Base-by-base conservation (phyloP, 805 yeast genomes). In the Candida bentonensis region DNA sequence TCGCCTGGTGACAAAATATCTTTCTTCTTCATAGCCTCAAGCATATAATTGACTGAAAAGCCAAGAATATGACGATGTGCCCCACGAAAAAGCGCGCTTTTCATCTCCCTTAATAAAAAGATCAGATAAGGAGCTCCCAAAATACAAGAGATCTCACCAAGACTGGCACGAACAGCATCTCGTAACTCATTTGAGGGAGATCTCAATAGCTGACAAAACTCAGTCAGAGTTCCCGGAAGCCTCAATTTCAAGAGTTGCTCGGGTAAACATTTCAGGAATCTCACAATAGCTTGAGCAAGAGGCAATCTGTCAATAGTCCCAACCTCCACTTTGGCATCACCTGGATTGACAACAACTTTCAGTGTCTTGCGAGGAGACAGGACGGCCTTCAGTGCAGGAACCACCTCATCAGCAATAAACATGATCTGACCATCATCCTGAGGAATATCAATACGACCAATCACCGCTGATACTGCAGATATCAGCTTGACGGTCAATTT, bases 31-130 rank as follows among this genome's bases (percentile, higher is more conserved):
- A 83, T 63, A 5, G 75, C 69, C 1, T 73, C 73, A 44, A 92
- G 62, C 30, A 89, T 63, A 42, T 78, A 68, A 61, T 92, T 96
- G 3, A 85, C 74, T 1, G 96, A 84, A 63, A 68, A 92, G 55
- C 96, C 86, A 53, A 92, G 73, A 47, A 92, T 86, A 62, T 92
- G 98, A 44, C 87, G 74, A 58, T 92, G 97, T 13, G 95, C 84
- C 22, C 98, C 98, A 56, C 94, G 70, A 3, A 80, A 72, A 44
- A 89, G 67, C 0, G 96, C 94, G 17, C 80, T 63, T 50, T 74
- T 78, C 54, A 92, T 69, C 57, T 92, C 97, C 46, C 74, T 73
- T 21, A 92, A 63, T 42, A 92, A 74, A 56, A 87, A 86, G 45
- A 72, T 69, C 47, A 89, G 64, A 57, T 87, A 87, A 21, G 63